phyloP scores from a whole-genome alignment of 2,329 filamentous ascomycete species.

The Colletotrichum australisinense region DNA sequence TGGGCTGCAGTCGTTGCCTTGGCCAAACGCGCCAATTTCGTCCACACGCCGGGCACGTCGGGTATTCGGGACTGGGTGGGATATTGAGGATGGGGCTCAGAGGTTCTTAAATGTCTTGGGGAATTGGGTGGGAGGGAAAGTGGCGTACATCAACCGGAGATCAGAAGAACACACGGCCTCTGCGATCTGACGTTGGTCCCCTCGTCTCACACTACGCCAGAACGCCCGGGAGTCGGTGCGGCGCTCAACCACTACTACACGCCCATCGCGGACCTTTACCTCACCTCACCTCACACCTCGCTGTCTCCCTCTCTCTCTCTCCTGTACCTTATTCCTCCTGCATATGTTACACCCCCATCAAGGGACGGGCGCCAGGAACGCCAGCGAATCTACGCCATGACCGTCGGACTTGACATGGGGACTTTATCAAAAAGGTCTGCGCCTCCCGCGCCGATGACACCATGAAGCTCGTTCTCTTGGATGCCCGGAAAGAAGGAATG shows the following conservation, averaged over 20 bases:
- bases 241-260: slow-evolving; percentile 8
- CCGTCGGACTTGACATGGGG: slow-evolving; percentile 31
- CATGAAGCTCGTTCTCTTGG: background rate
- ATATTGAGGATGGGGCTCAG: background rate
- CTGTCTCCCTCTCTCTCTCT: background rate
- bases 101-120: slow-evolving; percentile 14
- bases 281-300: background rate
- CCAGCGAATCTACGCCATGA: slow-evolving; percentile 20
- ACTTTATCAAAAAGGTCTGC: slow-evolving; percentile 33
- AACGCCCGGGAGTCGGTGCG: slow-evolving; percentile 25
- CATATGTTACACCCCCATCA: slow-evolving; percentile 1
- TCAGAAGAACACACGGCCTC: slow-evolving; percentile 18
- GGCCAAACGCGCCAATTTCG: background rate
- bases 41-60: slow-evolving; percentile 6
- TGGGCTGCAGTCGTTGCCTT: background rate
- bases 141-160: background rate
- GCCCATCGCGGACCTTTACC: background rate
- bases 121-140: background rate
- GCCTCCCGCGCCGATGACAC: slow-evolving; percentile 14
- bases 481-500: background rate
- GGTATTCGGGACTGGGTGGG: slow-evolving; percentile 5
- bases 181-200: slow-evolving; percentile 28
- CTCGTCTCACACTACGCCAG: slow-evolving; percentile 19
- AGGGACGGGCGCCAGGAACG: background rate
- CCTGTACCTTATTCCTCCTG: background rate